Conservation (phyloP, 1,284 basidiomycete species). For the Apiotrichum sp. region DNA sequence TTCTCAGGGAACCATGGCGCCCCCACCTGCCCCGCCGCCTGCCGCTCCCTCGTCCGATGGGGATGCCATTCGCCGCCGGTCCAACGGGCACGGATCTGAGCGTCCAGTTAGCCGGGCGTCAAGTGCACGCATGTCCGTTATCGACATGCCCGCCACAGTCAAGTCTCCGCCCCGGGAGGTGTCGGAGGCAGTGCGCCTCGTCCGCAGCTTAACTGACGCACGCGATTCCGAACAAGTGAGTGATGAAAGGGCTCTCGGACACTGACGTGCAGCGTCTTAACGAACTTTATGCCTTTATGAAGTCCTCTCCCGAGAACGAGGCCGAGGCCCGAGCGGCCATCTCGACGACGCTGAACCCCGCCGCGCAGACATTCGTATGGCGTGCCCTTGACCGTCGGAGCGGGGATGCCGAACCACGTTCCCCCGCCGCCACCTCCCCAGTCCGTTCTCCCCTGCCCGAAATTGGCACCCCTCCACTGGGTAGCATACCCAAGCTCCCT, state of each 20-base stretch:
- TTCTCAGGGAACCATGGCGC: constrained; percentile 50
- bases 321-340: constrained; percentile 63
- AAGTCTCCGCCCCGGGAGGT: constrained; percentile 54
- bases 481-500: background rate
- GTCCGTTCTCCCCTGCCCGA: constrained; percentile 18
- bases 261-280: constrained; percentile 78
- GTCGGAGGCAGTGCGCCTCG: constrained; percentile 10
- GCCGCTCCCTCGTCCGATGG: background rate
- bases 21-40: constrained; percentile 59
- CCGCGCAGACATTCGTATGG: constrained; percentile 37
- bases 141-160: constrained; percentile 15
- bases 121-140: constrained; percentile 28
- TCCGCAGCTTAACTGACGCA: constrained; percentile 69
- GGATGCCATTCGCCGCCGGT: background rate
- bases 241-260: constrained; percentile 42
- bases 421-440: background rate
- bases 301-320: constrained; percentile 82
- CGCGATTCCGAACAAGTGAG: constrained; percentile 68
- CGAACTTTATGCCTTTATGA: constrained; percentile 90
- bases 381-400: constrained; percentile 35
- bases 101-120: constrained; percentile 12
- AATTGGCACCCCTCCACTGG: constrained; percentile 16
- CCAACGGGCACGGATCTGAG: constrained; percentile 2
- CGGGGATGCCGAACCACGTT: constrained; percentile 25
- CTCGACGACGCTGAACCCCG: constrained; percentile 25